Percentiles rank a stretch among this genome's conserved stretches.
Conservation (phyloP, 129 eudicot genomes). For the Rutidosis leptorrhynchoides region DNA sequence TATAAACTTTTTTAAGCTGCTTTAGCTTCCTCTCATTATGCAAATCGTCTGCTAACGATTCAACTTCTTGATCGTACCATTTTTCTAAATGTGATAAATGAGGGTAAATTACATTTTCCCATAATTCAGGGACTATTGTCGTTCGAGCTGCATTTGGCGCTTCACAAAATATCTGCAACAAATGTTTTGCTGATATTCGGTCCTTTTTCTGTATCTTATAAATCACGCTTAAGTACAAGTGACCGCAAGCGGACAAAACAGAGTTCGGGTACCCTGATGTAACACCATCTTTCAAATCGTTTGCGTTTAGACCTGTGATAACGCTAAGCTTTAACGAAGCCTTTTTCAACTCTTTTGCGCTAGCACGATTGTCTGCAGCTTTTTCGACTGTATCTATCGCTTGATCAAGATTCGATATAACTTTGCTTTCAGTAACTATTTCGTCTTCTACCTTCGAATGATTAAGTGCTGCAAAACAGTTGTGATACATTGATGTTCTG, state of each 20-base stretch:
- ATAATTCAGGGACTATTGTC: slow-evolving; percentile 50
- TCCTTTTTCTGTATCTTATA: slow-evolving; percentile 69
- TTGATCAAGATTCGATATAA: slow-evolving; percentile 66
- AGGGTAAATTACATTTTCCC: slow-evolving; percentile 64
- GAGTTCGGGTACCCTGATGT: slow-evolving; percentile 70
- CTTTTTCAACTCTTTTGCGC: slow-evolving; percentile 57
- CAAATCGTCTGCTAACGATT: slow-evolving; percentile 37
- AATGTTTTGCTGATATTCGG: slow-evolving; percentile 60
- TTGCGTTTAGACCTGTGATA: slow-evolving; percentile 62
- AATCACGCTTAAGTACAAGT: slow-evolving; percentile 64
- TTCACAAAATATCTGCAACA: slow-evolving; percentile 75
- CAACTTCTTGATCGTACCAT: slow-evolving; percentile 60
- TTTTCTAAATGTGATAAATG: slow-evolving; percentile 62
- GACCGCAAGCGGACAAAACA: slow-evolving; percentile 75
- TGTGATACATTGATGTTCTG: slow-evolving; percentile 61
- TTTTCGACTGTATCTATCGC: slow-evolving; percentile 78
- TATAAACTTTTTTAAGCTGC: slow-evolving; percentile 58
- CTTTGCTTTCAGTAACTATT: slow-evolving; percentile 55
- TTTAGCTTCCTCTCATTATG: slow-evolving; percentile 49
- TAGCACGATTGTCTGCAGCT: slow-evolving; percentile 56
- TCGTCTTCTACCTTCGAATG: slow-evolving; percentile 45
- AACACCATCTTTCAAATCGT: slow-evolving; percentile 56
- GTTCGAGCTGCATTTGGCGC: slow-evolving; percentile 70
- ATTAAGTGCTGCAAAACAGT: slow-evolving; percentile 59
- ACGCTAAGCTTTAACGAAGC: slow-evolving; percentile 82